These are phyloP conservation scores for Cubamyces sp. DNA, from an alignment of 768 basidiomycete species.

Conservation along the genomic window DNA sequence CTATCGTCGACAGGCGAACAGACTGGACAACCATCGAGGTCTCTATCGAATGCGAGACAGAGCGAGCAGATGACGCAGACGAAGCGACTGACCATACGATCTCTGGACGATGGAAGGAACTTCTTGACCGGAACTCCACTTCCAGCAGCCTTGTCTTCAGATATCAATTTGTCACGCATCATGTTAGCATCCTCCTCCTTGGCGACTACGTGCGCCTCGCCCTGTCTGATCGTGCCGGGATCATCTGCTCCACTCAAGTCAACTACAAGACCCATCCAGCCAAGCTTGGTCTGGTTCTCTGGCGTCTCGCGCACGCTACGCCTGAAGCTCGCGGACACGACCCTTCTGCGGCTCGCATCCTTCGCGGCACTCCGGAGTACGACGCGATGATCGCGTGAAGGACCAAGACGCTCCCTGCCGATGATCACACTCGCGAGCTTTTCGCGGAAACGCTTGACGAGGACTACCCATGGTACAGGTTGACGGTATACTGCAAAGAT, in stretches of 20 bases:
- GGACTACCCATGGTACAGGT: not conserved
- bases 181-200: constrained; percentile 10
- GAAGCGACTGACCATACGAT: not conserved
- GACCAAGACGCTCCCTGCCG: not conserved
- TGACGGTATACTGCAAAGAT: not conserved
- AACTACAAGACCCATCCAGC: constrained; percentile 2
- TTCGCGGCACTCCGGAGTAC: not conserved
- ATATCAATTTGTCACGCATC: not conserved
- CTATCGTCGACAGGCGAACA: not conserved
- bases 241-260: constrained; percentile 8
- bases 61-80: not conserved
- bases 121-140: constrained; percentile 2
- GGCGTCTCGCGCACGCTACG: not conserved
- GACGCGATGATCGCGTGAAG: not conserved
- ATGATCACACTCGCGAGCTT: not conserved
- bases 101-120: not conserved
- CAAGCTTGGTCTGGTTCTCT: constrained; percentile 7
- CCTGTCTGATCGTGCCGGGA: constrained; percentile 1
- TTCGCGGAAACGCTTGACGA: not conserved
- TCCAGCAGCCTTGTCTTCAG: not conserved
- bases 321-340: constrained; percentile 10
- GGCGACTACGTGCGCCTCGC: constrained; percentile 1
- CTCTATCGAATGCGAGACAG: constrained; percentile 11
- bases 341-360: not conserved
- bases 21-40: constrained; percentile 11